Evolutionary conservation across 1,284 basidiomycete genomes (phyloP).

Genomic region (Somion occarium): DNA sequence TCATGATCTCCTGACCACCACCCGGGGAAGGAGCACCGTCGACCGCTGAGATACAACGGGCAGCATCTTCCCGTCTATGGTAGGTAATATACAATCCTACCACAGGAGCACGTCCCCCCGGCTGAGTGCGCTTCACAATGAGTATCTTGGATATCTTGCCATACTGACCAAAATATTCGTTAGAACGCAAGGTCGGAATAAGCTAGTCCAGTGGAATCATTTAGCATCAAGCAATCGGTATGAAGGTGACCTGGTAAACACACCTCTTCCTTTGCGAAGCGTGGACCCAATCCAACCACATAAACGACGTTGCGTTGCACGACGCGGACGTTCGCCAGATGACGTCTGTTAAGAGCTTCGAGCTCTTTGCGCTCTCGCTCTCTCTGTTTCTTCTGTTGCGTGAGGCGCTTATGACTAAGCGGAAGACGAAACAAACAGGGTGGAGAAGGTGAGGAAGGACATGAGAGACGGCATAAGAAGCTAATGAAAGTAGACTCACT

Average conservation of each 20-base stretch:
- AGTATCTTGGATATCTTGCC: conserved; percentile 97
- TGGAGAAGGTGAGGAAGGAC: conserved; percentile 4
- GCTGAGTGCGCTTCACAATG: conserved; percentile 83
- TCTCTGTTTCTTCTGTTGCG: conserved; percentile 93
- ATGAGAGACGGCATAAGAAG: not conserved
- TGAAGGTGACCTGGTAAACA: conserved; percentile 20
- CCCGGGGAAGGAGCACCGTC: conserved; percentile 89
- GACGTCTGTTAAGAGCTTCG: conserved; percentile 81
- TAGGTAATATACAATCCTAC: conserved; percentile 97
- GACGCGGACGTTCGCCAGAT: conserved; percentile 91
- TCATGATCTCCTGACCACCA: conserved; percentile 75
- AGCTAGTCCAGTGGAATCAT: conserved; percentile 49
- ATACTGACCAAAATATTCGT: conserved; percentile 98
- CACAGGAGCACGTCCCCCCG: conserved; percentile 70
- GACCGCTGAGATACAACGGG: conserved; percentile 87
- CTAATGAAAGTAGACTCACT: conserved; percentile 56
- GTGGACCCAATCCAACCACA: conserved; percentile 87
- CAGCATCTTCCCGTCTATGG: conserved; percentile 91
- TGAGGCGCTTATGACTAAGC: conserved; percentile 87
- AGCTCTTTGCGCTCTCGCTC: conserved; percentile 95
- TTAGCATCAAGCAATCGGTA: conserved; percentile 11
- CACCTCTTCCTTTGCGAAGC: conserved; percentile 95
- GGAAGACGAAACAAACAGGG: not conserved
- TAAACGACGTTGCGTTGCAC: conserved; percentile 97
- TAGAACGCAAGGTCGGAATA: conserved; percentile 89